Evolutionary conservation across 2,329 filamentous ascomycete genomes (phyloP).

Genomic region (Colletotrichum siamense): DNA sequence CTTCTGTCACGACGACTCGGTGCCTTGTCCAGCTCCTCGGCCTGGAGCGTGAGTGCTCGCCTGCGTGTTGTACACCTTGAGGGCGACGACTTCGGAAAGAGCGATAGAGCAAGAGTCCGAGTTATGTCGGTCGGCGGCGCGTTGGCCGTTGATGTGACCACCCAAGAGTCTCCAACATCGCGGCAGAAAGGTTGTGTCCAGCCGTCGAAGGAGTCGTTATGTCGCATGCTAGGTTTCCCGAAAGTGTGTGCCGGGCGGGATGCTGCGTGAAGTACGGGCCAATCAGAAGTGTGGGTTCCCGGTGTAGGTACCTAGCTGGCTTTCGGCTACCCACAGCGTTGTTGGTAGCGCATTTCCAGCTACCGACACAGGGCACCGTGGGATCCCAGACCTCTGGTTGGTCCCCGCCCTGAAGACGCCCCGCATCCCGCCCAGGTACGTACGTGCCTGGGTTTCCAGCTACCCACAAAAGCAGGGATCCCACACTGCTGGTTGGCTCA

Average conservation of each 20-base stretch:
- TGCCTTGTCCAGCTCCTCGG: background rate
- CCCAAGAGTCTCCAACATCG: background rate
- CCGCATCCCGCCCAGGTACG: too few species aligned
- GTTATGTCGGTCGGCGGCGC: background rate
- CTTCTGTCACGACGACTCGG: background rate
- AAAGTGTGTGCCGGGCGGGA: background rate
- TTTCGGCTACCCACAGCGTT: too few species aligned
- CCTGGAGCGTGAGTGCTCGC: background rate
- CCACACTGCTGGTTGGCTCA: too few species aligned
- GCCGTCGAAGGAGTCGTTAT: background rate
- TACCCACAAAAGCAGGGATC: too few species aligned
- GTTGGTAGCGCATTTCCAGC: too few species aligned
- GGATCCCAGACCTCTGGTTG: too few species aligned
- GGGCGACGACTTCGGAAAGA: background rate
- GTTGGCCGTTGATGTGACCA: background rate
- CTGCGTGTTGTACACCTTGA: background rate
- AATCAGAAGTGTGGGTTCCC: background rate
- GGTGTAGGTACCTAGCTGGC: too few species aligned
- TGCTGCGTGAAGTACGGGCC: background rate
- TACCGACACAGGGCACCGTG: too few species aligned
- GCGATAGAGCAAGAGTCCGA: background rate
- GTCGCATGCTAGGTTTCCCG: background rate
- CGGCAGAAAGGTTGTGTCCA: background rate
- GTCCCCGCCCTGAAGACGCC: too few species aligned
- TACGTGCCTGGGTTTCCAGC: too few species aligned